Base-by-base conservation (phyloP, 192 early-diverging fungal species). In the Entophlyctis helioformis region DNA sequence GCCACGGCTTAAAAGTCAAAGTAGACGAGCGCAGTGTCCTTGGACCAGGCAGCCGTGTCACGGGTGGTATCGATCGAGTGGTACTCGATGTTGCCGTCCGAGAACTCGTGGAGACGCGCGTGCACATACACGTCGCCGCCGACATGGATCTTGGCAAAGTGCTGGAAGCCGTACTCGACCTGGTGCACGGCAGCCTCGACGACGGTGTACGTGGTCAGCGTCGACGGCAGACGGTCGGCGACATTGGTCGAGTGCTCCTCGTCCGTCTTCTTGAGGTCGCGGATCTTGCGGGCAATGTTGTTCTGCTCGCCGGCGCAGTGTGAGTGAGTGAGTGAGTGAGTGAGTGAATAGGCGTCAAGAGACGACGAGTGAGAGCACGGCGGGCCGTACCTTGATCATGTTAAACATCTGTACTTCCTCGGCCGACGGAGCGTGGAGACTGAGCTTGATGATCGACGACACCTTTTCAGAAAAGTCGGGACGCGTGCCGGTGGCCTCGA, bases 101-200 rank as follows among this genome's bases (percentile, higher is more conserved):
- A 41, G 34, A 42, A 56, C 54, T 67, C 63, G 55, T 69, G 64
- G 21, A 59, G 62, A 43, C 73, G 67, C 33, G 56, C 71, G 48
- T 74, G 74, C 36, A 77, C 50, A 40, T 50, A 77, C 46, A 71
- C 64, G 16, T 43, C 58, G 20, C 68, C 63, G 11, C 65, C 74
- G 24, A 77, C 47, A 25, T 71, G 49, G 32, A 77, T 59, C 51
- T 77, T 77, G 48, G 56, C 74, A 34, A 66, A 74, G 59, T 73
- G 72, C 52, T 63, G 67, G 39, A 36, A 50, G 39, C 74, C 74
- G 29, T 66, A 78, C 0, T 68, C 54, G 27, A 74, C 69, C 40
- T 67, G 60, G 56, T 70, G 71, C 20, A 48, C 55, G 50, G 61
- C 64, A 42, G 63, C 45, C 42, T 69, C 54, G 50, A 71, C 71